Conservation (phyloP, 768 basidiomycete genomes). For the Boletus pseudo-olivaceus region DNA sequence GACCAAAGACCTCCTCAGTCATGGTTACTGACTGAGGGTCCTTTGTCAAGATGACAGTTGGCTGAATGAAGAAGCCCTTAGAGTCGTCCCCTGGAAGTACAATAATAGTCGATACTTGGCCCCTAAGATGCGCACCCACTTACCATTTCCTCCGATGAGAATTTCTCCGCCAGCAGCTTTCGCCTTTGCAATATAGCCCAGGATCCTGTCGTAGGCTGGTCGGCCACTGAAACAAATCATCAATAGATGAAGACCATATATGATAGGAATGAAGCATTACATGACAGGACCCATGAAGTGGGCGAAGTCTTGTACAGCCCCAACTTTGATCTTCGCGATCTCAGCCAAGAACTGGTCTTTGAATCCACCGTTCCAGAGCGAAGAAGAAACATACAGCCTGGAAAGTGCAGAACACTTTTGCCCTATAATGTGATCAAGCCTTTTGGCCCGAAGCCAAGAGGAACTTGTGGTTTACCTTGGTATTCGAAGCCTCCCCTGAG, state of each 20-base stretch:
- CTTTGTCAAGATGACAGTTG: slow-evolving; percentile 90
- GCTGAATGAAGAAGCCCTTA: slow-evolving; percentile 90
- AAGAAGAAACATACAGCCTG: slow-evolving; percentile 83
- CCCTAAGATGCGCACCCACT: slow-evolving; percentile 13
- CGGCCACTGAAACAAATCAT: slow-evolving; percentile 50
- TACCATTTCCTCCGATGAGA: slow-evolving; percentile 79
- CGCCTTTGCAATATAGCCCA: slow-evolving; percentile 79
- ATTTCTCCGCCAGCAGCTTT: slow-evolving; percentile 88
- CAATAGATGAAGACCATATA: background rate
- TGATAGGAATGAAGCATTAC: slow-evolving; percentile 37
- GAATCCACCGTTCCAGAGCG: slow-evolving; percentile 84
- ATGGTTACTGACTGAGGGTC: slow-evolving; percentile 89
- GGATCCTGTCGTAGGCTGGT: slow-evolving; percentile 86
- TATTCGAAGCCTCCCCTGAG: slow-evolving; percentile 94
- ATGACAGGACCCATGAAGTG: slow-evolving; percentile 98
- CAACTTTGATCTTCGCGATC: slow-evolving; percentile 82
- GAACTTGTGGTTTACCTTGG: slow-evolving; percentile 53
- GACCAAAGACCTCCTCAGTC: slow-evolving; percentile 95
- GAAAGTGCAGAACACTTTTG: slow-evolving; percentile 98
- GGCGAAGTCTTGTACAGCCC: slow-evolving; percentile 65
- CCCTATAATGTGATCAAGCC: slow-evolving; percentile 38
- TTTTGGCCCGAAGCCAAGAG: background rate
- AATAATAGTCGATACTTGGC: background rate
- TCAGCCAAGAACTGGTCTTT: slow-evolving; percentile 73
- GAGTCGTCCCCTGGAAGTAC: slow-evolving; percentile 68